Base-by-base conservation (phyloP, 2,329 filamentous ascomycete species). In the Colletotrichum paranaense region DNA sequence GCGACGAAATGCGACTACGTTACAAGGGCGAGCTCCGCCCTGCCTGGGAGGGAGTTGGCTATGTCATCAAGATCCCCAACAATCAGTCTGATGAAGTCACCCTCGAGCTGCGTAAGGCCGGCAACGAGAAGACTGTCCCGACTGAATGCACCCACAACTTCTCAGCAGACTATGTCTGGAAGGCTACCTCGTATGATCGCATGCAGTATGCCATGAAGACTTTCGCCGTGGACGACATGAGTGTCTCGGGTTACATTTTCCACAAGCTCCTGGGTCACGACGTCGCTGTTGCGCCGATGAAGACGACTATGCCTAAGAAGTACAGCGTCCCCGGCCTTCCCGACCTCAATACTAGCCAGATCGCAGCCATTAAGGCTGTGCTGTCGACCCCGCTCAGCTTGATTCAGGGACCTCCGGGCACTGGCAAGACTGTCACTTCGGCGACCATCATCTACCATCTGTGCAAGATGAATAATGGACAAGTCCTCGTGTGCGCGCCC, bases 141-240 rank as follows among this genome's bases (percentile, higher is more conserved):
- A 98, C 95, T 0, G 96, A 99, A 79, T 97, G 96, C 83, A 98
- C 96, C 0, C 95, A 97, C 84, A 98, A 98, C 83, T 99, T 99
- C 84, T 98, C 95, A 19, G 97, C 96, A 76, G 97, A 99, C 82
- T 99, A 99, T 80, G 97, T 99, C 68, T 99, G 97, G 97, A 99
- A 99, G 82, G 97, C 97, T 16, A 99, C 97, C 0, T 98, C 96
- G 0, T 99, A 99, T 81, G 97, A 99, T 80, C 95, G 97, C 75
- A 99, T 99, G 97, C 97, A 99, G 83, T 91, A 95, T 76, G 97
- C 97, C 67, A 98, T 99, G 96, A 98, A 98, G 88, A 98, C 95
- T 0, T 99, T 99, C 81, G 97, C 97, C 6, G 92, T 98, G 57
- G 96, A 99, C 78, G 97, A 99, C 83, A 94, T 97, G 93, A 98